Conservation (phyloP, 495 filamentous ascomycete genomes). For the Penicillium riverlandense region DNA sequence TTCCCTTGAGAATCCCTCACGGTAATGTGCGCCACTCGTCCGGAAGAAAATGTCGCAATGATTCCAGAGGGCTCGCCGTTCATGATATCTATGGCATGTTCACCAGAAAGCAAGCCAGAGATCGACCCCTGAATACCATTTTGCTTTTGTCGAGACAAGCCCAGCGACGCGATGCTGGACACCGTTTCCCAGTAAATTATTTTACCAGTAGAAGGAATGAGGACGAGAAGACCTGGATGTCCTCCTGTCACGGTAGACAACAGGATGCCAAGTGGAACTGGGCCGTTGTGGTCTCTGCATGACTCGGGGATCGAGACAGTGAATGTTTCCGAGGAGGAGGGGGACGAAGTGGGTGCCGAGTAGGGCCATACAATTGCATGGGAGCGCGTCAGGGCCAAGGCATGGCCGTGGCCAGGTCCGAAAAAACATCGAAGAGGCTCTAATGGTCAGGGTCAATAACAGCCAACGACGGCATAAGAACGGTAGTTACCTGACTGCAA, state of each 20-base stretch:
- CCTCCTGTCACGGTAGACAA: conserved; percentile 65
- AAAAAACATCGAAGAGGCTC: conserved; percentile 46
- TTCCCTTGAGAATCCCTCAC: conserved; percentile 80
- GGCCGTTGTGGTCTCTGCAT: conserved; percentile 54
- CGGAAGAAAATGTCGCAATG: conserved; percentile 72
- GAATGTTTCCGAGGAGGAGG: conserved; percentile 60
- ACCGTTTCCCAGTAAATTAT: conserved; percentile 94
- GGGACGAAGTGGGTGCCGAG: conserved; percentile 40
- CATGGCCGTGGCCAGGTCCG: conserved; percentile 61
- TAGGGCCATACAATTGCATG: conserved; percentile 90
- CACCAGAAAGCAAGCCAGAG: conserved; percentile 65
- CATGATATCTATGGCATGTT: conserved; percentile 66
- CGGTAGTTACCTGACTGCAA: conserved; percentile 47
- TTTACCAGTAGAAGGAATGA: conserved; percentile 76
- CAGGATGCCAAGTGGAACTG: conserved; percentile 72
- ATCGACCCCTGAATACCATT: conserved; percentile 69
- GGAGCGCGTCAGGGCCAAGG: conserved; percentile 67
- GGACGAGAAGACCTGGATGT: conserved; percentile 75
- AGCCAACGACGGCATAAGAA: not conserved
- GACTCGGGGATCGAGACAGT: conserved; percentile 68
- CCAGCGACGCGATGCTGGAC: conserved; percentile 68
- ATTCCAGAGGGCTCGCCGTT: conserved; percentile 84
- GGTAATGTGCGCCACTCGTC: conserved; percentile 76
- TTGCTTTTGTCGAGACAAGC: conserved; percentile 67
- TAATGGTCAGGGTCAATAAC: conserved; percentile 16